A percentile compares a stretch with the other conserved stretches of the same genome.
Evolutionary conservation across 1,139 yeast species (phyloP).

Genomic region (Pichiaceae sp.): DNA sequence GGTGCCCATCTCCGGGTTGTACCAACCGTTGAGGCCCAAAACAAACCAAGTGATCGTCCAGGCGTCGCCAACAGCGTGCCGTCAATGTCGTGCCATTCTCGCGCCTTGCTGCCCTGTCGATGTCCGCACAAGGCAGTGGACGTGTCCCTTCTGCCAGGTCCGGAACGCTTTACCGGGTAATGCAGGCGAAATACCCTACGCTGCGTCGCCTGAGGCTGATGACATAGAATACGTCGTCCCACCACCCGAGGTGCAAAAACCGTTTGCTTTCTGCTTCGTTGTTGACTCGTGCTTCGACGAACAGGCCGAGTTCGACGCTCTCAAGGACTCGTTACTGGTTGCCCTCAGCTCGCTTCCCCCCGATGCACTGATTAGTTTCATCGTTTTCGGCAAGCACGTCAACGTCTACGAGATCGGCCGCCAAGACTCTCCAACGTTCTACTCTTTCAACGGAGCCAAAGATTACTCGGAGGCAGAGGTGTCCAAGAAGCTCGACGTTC

Average conservation of each 20-base stretch:
- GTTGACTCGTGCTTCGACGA: constrained; percentile 58
- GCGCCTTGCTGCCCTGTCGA: constrained; percentile 48
- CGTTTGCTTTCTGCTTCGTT: constrained; percentile 53
- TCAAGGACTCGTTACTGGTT: constrained; percentile 46
- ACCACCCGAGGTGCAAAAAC: constrained; percentile 33
- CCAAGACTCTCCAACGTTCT: constrained; percentile 25
- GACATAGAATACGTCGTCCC: constrained; percentile 53
- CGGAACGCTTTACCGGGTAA: constrained; percentile 39
- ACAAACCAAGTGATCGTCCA: constrained; percentile 33
- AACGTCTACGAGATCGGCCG: constrained; percentile 49
- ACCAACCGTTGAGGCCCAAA: constrained; percentile 56
- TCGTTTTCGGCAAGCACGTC: constrained; percentile 60
- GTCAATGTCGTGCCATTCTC: constrained; percentile 50
- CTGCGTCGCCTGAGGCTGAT: constrained; percentile 32
- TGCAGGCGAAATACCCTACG: constrained; percentile 25
- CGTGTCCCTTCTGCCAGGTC: constrained; percentile 53
- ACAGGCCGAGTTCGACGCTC: constrained; percentile 36
- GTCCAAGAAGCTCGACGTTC: constrained; percentile 44
- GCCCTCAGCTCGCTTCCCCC: constrained; percentile 55
- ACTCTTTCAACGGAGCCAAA: constrained; percentile 53
- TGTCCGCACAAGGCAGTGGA: constrained; percentile 42
- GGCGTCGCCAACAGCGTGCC: constrained; percentile 42
- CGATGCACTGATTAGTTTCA: constrained; percentile 47
- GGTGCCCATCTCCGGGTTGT: constrained; percentile 56
- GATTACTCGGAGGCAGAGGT: constrained; percentile 44